Percentiles rank a stretch among this genome's conserved stretches.
Conservation (phyloP, 148 eudicot species). For the Linanthus parryae region DNA sequence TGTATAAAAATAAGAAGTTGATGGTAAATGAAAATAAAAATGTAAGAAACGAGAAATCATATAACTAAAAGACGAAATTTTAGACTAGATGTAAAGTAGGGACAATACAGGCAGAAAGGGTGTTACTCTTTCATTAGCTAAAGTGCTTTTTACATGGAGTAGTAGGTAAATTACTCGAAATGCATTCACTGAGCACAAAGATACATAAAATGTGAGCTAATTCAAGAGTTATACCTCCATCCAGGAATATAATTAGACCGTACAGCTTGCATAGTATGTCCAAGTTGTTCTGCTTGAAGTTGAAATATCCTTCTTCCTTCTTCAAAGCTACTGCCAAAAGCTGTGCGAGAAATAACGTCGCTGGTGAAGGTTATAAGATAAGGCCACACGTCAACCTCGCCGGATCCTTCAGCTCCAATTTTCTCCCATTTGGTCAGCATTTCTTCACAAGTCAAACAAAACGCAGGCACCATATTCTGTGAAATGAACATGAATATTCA, state of each 20-base stretch:
- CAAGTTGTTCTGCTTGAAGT: constrained; percentile 19
- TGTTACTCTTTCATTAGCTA: no score
- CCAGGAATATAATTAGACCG: constrained; percentile 25
- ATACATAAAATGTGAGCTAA: no score
- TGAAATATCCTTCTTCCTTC: constrained; percentile 24
- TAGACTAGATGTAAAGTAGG: no score
- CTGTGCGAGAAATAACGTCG: constrained; percentile 23
- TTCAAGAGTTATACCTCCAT: constrained; percentile 21
- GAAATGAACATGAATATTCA: not conserved
- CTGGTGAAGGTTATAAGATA: constrained; percentile 16
- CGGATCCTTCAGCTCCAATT: constrained; percentile 11
- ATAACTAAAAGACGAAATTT: no score
- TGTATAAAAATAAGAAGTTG: no score
- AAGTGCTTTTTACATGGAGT: no score
- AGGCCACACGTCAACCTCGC: constrained; percentile 29
- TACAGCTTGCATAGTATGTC: not conserved
- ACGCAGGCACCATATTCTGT: constrained; percentile 15
- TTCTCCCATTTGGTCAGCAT: constrained; percentile 18
- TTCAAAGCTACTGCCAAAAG: constrained; percentile 15
- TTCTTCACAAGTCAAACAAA: constrained; percentile 5
- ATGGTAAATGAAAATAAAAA: no score
- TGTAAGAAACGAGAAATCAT: no score
- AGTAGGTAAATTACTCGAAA: no score
- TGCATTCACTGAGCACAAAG: no score
- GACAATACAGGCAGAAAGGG: no score